phyloP scores from a whole-genome alignment of 108 stramenopile genomes.

The Cylindrotheca closterium region DNA sequence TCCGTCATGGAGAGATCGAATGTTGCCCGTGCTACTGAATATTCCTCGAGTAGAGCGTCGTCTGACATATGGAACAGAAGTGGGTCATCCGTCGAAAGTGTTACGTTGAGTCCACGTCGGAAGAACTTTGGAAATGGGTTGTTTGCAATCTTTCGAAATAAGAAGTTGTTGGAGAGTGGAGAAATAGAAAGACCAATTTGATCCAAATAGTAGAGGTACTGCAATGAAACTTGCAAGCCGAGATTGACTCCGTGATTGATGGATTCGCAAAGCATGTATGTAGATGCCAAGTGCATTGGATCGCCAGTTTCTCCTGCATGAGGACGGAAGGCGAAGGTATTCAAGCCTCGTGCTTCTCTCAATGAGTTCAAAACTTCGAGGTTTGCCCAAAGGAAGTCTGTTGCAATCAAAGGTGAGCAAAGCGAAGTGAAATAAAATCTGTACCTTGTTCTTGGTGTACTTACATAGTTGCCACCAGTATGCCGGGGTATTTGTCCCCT shows the following conservation, averaged over 20 bases:
- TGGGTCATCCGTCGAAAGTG: slow-evolving; percentile 98
- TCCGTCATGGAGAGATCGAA: slow-evolving; percentile 98
- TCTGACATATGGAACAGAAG: slow-evolving; percentile 97
- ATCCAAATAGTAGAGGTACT: slow-evolving; percentile 97
- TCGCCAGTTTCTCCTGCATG: slow-evolving; percentile 98
- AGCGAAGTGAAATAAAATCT: too few species aligned
- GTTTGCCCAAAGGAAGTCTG: slow-evolving; percentile 60
- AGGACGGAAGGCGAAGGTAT: slow-evolving; percentile 91
- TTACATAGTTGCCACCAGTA: slow-evolving; percentile 87
- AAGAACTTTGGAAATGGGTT: slow-evolving; percentile 92
- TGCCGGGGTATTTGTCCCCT: slow-evolving; percentile 72
- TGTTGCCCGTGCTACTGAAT: slow-evolving; percentile 94
- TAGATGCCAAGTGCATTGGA: slow-evolving; percentile 94
- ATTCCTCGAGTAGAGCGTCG: slow-evolving; percentile 97
- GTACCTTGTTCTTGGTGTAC: too few species aligned
- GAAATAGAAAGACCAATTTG: slow-evolving; percentile 91
- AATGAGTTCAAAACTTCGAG: slow-evolving; percentile 90
- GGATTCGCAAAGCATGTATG: slow-evolving; percentile 91
- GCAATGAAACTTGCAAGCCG: slow-evolving; percentile 91
- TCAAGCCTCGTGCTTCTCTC: slow-evolving; percentile 81
- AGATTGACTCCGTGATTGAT: slow-evolving; percentile 99
- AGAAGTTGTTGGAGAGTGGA: slow-evolving; percentile 97
- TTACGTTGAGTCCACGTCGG: slow-evolving; percentile 91
- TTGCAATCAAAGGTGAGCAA: too few species aligned
- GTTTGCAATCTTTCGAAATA: slow-evolving; percentile 93